Percentiles rank a stretch among this genome's conserved stretches.
Conservation (phyloP, 805 yeast species). For the Saturnispora hagleri region DNA sequence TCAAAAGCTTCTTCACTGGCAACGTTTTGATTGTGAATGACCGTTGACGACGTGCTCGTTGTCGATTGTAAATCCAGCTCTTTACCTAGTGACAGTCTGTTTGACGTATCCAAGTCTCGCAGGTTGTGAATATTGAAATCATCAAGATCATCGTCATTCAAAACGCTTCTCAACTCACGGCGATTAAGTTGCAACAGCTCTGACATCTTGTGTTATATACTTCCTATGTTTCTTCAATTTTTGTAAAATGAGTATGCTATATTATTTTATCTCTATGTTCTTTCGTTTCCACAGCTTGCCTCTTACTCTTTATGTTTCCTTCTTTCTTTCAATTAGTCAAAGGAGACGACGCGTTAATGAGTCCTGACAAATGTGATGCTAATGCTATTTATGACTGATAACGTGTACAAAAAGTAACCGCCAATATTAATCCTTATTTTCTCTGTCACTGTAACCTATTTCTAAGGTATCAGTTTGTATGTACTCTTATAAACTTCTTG, state of each 20-base stretch:
- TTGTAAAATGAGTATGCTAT: not conserved
- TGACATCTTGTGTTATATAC: not conserved
- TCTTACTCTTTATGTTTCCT: not conserved
- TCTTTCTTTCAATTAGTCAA: not conserved
- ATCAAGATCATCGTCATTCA: slow-evolving; percentile 16
- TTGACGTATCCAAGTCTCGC: slow-evolving; percentile 9
- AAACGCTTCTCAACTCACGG: not conserved
- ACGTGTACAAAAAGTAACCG: not conserved
- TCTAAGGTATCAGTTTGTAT: not conserved
- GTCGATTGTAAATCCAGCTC: slow-evolving; percentile 14
- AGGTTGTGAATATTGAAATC: slow-evolving; percentile 14
- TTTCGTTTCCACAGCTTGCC: not conserved
- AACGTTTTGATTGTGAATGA: slow-evolving; percentile 16
- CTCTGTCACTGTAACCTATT: not conserved
- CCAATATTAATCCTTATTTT: not conserved
- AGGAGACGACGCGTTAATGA: not conserved
- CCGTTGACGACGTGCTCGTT: slow-evolving; percentile 24
- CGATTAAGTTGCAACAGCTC: not conserved
- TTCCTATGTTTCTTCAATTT: no score
- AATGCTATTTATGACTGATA: not conserved
- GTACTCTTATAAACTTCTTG: not conserved
- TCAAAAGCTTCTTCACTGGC: not conserved
- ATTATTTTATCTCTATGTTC: not conserved
- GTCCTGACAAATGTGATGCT: not conserved
- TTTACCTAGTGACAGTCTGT: slow-evolving; percentile 6